Evolutionary conservation across 305 asterid genomes (phyloP).

Genomic region (Fraxinus albicans): DNA sequence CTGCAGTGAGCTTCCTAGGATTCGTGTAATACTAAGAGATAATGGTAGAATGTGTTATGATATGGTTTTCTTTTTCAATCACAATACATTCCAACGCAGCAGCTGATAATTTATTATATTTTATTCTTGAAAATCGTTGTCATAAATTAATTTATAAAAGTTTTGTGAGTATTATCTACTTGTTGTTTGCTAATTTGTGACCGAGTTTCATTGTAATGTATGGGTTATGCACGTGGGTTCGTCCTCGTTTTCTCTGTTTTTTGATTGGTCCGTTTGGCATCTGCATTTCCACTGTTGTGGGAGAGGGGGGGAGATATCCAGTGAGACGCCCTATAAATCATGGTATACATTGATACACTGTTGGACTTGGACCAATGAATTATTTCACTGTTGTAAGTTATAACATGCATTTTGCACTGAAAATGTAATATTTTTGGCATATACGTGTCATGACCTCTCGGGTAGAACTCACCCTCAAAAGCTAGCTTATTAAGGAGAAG

Average conservation of each 20-base stretch:
- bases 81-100: constrained; percentile 2
- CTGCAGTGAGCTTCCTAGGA: not conserved
- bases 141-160: not conserved
- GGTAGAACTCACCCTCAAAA: no score
- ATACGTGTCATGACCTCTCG: no score
- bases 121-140: not conserved
- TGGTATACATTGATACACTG: not conserved
- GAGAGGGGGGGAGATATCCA: not conserved
- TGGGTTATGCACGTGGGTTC: constrained; percentile 11
- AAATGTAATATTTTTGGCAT: no score
- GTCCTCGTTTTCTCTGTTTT: constrained; percentile 26
- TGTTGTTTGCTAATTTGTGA: constrained; percentile 18
- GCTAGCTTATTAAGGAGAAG: no score
- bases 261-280: constrained; percentile 26
- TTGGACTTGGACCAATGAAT: not conserved
- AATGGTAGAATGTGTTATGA: not conserved
- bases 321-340: not conserved
- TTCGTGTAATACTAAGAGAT: not conserved
- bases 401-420: not conserved
- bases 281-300: constrained; percentile 32
- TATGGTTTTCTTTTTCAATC: constrained; percentile 5
- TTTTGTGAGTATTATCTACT: constrained; percentile 5
- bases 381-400: not conserved
- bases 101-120: not conserved
- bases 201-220: not conserved